Base-by-base conservation (phyloP, 2,329 filamentous ascomycete species). In the Cladophialophora carrionii region DNA sequence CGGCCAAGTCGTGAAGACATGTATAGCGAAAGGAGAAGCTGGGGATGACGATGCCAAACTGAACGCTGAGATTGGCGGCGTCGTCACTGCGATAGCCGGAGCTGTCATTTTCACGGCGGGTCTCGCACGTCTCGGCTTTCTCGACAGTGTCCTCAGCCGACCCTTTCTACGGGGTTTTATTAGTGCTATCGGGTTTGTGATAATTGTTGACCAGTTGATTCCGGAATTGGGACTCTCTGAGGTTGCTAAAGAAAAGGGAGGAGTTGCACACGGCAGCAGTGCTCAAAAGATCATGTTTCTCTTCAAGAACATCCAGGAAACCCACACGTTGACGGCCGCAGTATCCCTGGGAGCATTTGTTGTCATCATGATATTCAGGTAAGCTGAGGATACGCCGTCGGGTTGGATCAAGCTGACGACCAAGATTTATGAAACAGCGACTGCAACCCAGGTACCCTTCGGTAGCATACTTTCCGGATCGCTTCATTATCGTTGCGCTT, bases 161-260 rank as follows among this genome's bases (percentile, higher is more conserved):
- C 95, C 95, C 0, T 98, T 99, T 72, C 79, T 98, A 62, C 85
- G 95, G 65, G 95, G 95, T 0, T 99, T 99, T 79, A 97, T 99
- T 78, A 96, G 91, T 63, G 95, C 95, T 57, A 96, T 99, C 75
- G 95, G 95, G 56, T 91, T 97, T 62, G 93, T 98, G 70, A 98
- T 99, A 74, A 87, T 96, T 46, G 91, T 98, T 41, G 95, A 98
- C 76, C 95, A 99, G 78, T 81, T 96, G 52, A 90, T 97, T 60
- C 93, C 94, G 0, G 92, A 98, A 77, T 84, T 96, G 72, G 95
- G 95, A 0, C 83, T 99, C 24, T 84, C 83, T 43, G 79, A 83
- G 1, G 78, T 87, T 20, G 91, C 92, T 0, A 87, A 86, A 59
- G 78, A 88, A 17, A 74, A 77, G 2, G 80, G 81, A 1, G 67